Evolutionary conservation across 169 alveolate species (phyloP), one percentile per base, ranked within the genome.

Genomic region (Eimeria zaria): DNA sequence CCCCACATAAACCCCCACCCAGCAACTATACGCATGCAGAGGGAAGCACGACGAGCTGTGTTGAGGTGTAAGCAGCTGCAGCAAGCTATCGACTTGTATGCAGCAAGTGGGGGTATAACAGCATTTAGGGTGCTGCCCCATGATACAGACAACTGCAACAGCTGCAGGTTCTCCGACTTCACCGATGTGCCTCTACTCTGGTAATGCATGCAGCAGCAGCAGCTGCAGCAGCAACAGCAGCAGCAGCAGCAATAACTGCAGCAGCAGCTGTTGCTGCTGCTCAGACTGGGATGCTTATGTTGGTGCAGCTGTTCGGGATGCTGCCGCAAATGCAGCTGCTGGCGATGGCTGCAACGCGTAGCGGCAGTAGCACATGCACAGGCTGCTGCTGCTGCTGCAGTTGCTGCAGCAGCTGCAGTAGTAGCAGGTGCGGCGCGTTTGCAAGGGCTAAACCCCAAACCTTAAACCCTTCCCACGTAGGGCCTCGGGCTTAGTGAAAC

Each of bases 11-110:
- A 14, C 1, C 87, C 87, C 2, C 87, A 76, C 36, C 87, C 87
- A 8, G 87, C 87, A 16, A 76, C 87, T 41, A 76, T 39, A 6
- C 87, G 87, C 87, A 76, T 76, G 87, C 87, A 76, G 60, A 16
- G 87, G 12, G 87, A 76, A 14, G 58, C 44, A 1, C 27, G 87
- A 2, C 27, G 87, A 2, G 0, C 0, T 16, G 20, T 44, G 87
- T 60, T 76, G 87, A 58, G 87, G 30, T 76, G 62, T 20, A 2
- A 18, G 33, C 87, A 76, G 87, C 87, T 76, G 87, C 87, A 76
- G 87, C 87, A 22, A 76, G 87, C 87, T 12, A 41, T 76, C 30
- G 87, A 76, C 27, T 9, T 76, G 6, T 76, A 76, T 76, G 87
- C 87, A 22, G 87, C 87, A 14, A 22, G 62, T 2, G 87, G 87